Evolutionary conservation across 1,284 basidiomycete genomes (phyloP), one percentile per base, ranked within the genome.

Genomic region (Jaminaea rosea): DNA sequence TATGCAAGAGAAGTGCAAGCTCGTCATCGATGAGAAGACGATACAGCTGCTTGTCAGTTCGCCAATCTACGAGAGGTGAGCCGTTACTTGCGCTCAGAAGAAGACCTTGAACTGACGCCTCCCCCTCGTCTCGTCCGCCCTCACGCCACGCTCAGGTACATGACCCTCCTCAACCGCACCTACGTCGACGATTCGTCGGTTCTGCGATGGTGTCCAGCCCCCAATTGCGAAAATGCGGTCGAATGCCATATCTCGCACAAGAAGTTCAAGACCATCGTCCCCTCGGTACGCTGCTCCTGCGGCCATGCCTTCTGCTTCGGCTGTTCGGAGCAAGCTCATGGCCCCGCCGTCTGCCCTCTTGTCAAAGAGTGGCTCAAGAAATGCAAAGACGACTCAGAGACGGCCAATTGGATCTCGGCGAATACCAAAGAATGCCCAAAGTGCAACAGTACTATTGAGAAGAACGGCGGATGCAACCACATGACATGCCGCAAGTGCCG

Each of bases 361-460:
- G 88, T 91, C 63, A 86, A 82, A 78, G 81, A 90, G 77, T 98
- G 94, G 94, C 77, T 94, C 68, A 89, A 88, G 81, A 98, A 98
- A 76, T 97, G 93, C 76, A 83, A 84, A 51, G 93, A 98, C 74
- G 93, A 98, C 73, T 90, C 87, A 62, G 94, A 98, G 79, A 98
- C 93, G 21, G 50, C 49, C 5, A 97, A 98, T 74, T 98, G 93
- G 93, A 92, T 98, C 78, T 89, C 88, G 80, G 96, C 91, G 63
- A 96, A 98, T 75, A 98, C 93, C 46, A 97, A 98, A 78, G 93
- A 98, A 76, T 98, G 93, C 73, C 81, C 84, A 42, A 67, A 72
- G 73, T 98, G 93, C 76, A 84, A 87, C 72, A 91, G 89, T 65
- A 96, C 92, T 47, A 97, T 98, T 60, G 92, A 98, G 80, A 97